These are phyloP conservation scores for Elaeis oleifera DNA, from an alignment of 202 grass and related monocot genomes.

Conservation along the genomic window DNA sequence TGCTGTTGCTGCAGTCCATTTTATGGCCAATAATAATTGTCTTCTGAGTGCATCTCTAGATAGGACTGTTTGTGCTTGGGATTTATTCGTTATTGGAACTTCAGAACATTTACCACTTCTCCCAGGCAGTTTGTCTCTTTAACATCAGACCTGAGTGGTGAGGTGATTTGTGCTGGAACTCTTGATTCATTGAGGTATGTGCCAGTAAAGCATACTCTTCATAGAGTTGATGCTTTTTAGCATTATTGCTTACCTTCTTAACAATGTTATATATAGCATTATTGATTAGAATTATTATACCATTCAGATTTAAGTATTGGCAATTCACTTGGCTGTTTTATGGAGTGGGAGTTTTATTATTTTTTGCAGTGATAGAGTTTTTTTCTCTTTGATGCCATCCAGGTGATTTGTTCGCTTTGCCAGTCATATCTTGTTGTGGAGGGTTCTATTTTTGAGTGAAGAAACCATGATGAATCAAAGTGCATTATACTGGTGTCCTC, in stretches of 20 bases:
- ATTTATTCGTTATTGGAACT: conserved; percentile 93
- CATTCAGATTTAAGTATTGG: no score
- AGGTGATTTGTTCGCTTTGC: no score
- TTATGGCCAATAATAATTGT: conserved; percentile 91
- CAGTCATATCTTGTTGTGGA: no score
- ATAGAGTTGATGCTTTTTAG: conserved; percentile 1
- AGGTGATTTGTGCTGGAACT: conserved; percentile 95
- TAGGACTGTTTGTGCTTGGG: conserved; percentile 84
- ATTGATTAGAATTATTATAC: conserved; percentile 17
- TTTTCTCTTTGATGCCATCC: no score
- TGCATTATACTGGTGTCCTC: no score
- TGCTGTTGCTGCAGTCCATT: conserved; percentile 86
- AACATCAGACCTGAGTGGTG: conserved; percentile 74
- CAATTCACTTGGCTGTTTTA: no score
- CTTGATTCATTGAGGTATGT: conserved; percentile 93
- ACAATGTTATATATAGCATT: conserved; percentile 11
- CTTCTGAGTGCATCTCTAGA: conserved; percentile 91
- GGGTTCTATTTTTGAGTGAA: no score
- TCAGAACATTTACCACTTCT: conserved; percentile 77
- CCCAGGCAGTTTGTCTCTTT: conserved; percentile 92
- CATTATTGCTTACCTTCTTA: no score
- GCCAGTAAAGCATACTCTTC: no score
- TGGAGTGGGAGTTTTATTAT: no score
- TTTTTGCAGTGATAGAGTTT: no score
- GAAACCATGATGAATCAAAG: no score